Conservation (phyloP, 225 moss, liverwort and hornwort species). For the Physcomitrium patens region DNA sequence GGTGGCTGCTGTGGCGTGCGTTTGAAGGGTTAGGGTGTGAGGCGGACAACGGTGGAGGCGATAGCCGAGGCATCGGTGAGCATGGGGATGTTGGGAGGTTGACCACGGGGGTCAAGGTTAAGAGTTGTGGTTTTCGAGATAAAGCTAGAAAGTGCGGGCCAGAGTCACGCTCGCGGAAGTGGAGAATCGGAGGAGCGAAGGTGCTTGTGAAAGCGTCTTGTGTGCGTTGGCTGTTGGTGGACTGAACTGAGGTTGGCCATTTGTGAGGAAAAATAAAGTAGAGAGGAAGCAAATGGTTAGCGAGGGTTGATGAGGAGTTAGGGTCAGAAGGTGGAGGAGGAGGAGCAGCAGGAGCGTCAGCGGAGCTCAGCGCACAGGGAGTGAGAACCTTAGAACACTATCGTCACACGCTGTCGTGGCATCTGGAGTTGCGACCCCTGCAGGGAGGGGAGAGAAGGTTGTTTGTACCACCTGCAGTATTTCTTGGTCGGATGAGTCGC, state of each 20-base stretch:
- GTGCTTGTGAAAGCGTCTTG: background rate
- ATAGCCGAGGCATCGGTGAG: background rate
- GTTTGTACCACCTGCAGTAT: slow-evolving; percentile 23
- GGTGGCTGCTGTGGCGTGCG: background rate
- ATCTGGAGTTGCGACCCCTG: slow-evolving; percentile 12
- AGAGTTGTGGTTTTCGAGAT: slow-evolving; percentile 53
- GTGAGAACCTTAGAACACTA: background rate
- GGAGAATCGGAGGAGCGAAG: slow-evolving; percentile 36
- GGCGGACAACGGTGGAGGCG: background rate
- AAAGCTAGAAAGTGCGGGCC: slow-evolving; percentile 29
- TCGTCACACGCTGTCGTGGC: slow-evolving; percentile 21
- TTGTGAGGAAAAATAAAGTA: background rate
- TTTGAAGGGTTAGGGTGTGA: background rate
- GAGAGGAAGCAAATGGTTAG: no score
- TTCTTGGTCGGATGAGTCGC: slow-evolving; percentile 47
- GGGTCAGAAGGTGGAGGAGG: slow-evolving; percentile 30
- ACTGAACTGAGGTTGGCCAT: slow-evolving; percentile 12
- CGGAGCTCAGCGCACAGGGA: slow-evolving; percentile 27
- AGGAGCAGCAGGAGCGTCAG: background rate
- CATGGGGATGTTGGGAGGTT: slow-evolving; percentile 41
- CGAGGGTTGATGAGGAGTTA: slow-evolving; percentile 6
- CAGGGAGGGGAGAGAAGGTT: background rate
- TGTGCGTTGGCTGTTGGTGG: background rate
- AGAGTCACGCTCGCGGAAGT: slow-evolving; percentile 20
- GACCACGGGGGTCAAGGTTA: slow-evolving; percentile 61